These are phyloP conservation scores for Lichenothelia convexa DNA, from an alignment of 495 filamentous ascomycete genomes.

Conservation along the genomic window DNA sequence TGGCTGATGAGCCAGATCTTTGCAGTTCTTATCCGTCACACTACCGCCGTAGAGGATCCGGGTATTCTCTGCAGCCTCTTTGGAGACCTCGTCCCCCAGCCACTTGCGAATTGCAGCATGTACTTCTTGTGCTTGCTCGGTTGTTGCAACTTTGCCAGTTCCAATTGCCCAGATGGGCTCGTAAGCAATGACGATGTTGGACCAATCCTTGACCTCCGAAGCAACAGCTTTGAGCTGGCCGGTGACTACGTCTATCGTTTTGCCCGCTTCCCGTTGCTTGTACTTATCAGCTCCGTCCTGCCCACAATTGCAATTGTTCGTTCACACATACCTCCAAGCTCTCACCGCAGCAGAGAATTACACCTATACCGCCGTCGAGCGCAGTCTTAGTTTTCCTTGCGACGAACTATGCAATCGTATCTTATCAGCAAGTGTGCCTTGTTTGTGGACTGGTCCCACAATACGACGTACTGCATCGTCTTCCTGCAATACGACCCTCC, in stretches of 20 bases:
- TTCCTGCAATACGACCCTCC: conserved; percentile 73
- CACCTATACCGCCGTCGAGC: conserved; percentile 65
- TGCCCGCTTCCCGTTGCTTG: conserved; percentile 66
- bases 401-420: conserved; percentile 35
- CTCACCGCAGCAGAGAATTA: conserved; percentile 95
- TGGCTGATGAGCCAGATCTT: conserved; percentile 69
- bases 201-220: conserved; percentile 64
- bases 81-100: conserved; percentile 55
- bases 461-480: conserved; percentile 30
- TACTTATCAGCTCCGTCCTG: not conserved
- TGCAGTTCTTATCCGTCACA: conserved; percentile 96
- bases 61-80: conserved; percentile 54
- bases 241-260: conserved; percentile 83
- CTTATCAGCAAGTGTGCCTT: not conserved
- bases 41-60: conserved; percentile 91
- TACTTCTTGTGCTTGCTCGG: conserved; percentile 85
- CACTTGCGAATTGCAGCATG: conserved; percentile 83
- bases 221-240: conserved; percentile 27
- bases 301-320: conserved; percentile 8
- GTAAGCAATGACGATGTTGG: conserved; percentile 88
- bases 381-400: conserved; percentile 86
- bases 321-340: conserved; percentile 58
- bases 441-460: no score
- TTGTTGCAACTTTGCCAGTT: conserved; percentile 91
- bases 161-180: conserved; percentile 99